Base-by-base conservation (phyloP, 805 yeast genomes). In the Ogataea angusta region DNA sequence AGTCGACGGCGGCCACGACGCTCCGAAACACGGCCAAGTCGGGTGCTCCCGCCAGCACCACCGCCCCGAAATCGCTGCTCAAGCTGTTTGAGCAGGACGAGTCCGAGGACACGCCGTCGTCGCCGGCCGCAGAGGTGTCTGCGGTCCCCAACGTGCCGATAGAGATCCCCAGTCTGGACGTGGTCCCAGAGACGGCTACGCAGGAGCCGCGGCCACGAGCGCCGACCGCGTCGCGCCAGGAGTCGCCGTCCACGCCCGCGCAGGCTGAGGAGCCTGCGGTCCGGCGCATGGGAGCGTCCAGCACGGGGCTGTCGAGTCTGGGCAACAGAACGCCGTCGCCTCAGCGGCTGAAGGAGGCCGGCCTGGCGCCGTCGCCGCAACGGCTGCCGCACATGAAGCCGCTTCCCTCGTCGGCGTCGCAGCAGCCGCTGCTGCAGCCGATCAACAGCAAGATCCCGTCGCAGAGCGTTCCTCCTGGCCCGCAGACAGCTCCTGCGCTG, bases 51-150 rank as follows among this genome's bases (percentile, higher is more conserved):
- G 60, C 60, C 26, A 33, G 24, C 29, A 66, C 68, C 32, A 82
- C 74, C 29, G 82, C 87, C 0, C 95, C 95, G 1, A 80, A 77
- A 56, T 82, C 93, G 2, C 64, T 88, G 23, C 63, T 82, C 43
- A 79, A 80, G 56, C 61, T 88, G 19, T 87, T 87, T 57, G 88
- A 82, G 49, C 80, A 76, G 19, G 64, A 56, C 9, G 69, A 61
- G 17, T 63, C 56, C 9, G 62, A 56, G 3, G 63, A 57, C 3
- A 30, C 21, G 13, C 25, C 18, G 14, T 16, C 19, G 5, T 6
- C 30, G 14, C 21, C 21, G 14, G 30, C 27, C 10, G 21, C 40
- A 6, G 31, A 35, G 13, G 16, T 32, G 13, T 29, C 42, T 0
- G 38, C 34, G 2, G 32, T 31, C n/a, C 43, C 35, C 4, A 28